Conservation (phyloP, 2,329 filamentous ascomycete genomes). For the Colletotrichum neosansevieriae region DNA sequence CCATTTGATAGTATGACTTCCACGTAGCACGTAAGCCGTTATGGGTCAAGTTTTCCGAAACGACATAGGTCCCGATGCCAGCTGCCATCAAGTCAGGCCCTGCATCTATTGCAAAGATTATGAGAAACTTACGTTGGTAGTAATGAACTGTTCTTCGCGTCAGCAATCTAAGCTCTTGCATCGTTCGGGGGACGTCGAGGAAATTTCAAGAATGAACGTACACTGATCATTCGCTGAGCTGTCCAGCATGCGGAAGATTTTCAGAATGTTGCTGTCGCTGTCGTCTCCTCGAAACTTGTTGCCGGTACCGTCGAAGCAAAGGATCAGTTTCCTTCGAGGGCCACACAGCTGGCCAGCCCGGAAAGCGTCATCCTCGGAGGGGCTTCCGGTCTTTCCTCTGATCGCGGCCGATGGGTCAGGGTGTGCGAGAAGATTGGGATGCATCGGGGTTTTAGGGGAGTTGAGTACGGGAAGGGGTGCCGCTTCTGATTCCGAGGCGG, state of each 20-base stretch:
- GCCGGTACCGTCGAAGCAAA: slow-evolving; percentile 74
- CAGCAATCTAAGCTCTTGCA: neutral
- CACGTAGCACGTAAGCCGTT: slow-evolving; percentile 68
- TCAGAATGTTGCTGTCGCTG: slow-evolving; percentile 74
- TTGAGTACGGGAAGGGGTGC: no score
- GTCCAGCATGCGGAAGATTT: slow-evolving; percentile 78
- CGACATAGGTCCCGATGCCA: slow-evolving; percentile 80
- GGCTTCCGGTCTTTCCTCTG: neutral
- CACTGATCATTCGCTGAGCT: slow-evolving; percentile 71
- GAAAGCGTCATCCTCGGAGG: slow-evolving; percentile 5
- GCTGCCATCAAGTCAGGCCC: slow-evolving; percentile 50
- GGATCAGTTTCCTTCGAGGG: slow-evolving; percentile 60
- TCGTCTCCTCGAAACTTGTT: slow-evolving; percentile 74
- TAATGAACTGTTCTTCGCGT: slow-evolving; percentile 61
- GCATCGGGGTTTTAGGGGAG: neutral
- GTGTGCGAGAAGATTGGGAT: neutral
- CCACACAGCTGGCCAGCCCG: neutral
- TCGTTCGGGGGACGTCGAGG: no score
- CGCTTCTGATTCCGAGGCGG: neutral
- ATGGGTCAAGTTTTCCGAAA: slow-evolving; percentile 69
- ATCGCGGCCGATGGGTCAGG: neutral
- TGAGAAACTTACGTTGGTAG: slow-evolving; percentile 66
- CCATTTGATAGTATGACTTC: slow-evolving; percentile 76
- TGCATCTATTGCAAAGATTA: no score
- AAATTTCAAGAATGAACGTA: slow-evolving; percentile 40